Evolutionary conservation across 2,329 filamentous ascomycete genomes (phyloP), one percentile per base, ranked within the genome.

Genomic region (Beauveria asiatica): DNA sequence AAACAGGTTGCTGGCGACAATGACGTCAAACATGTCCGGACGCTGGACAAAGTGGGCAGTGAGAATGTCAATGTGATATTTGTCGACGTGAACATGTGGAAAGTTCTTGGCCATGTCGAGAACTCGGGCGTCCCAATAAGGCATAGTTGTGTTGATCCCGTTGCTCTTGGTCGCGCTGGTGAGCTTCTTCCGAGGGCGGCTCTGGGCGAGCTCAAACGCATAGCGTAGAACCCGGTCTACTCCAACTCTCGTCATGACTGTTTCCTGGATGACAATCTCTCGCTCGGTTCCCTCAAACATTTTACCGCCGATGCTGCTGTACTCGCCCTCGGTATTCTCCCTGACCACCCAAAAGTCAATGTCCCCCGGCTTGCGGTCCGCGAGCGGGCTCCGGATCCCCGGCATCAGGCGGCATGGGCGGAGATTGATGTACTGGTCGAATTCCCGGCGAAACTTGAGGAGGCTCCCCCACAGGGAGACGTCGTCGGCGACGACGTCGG

Each of bases 401-500:
- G 79, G 79, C 67, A 88, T 79, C 37, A 86, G 76, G 11, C 81
- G 80, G 2, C 83, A 86, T 0, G 85, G 87, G 0, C 86, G 79
- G 0, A 89, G 78, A 64, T 88, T 89, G 64, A 87, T 80, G 66
- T 87, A 89, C 66, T 88, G 85, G 62, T 88, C 85, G 50, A 89
- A 78, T 42, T 83, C 78, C 56, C 87, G 83, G 42, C 86, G 81
- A 66, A 89, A 88, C 19, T 84, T 84, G 8, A 89, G 75, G 49
- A 87, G 81, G 37, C 87, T 79, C 8, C 80, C 80, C 86, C 86
- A 89, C 1, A 89, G 80, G 0, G 83, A 83, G 61, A 88, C 81
- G 63, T 88, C 82, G 64, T 89, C 86, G 1, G 86, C 85, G 0
- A 88, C 83, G 11, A 69, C 64, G 51, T 74, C 71, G 0, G 76